Base-by-base conservation (phyloP, 2,329 filamentous ascomycete genomes). In the Aureobasidium sp. region DNA sequence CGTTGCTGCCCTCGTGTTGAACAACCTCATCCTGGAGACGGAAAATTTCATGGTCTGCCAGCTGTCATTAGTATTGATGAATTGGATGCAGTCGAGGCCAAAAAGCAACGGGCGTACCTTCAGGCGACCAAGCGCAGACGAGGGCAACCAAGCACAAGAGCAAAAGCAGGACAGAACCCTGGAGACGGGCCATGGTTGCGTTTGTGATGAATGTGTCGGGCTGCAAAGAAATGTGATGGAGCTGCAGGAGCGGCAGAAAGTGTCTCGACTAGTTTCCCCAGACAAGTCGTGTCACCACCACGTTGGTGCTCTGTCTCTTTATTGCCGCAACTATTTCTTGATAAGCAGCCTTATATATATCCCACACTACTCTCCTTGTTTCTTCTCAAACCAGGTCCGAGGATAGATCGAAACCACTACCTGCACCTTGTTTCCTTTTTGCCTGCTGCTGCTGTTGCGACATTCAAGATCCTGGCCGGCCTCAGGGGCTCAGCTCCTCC, bases 21-120 rank as follows among this genome's bases (percentile, higher is more conserved):
- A 83, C 78, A 61, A 99, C 84, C 74, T 97, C 94, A 77, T 97
- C 91, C 71, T 88, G 88, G 65, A 99, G 82, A 69, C 91, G 89
- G 80, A 99, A 99, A 78, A 99, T 97, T 78, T 99, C 94, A 73
- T 95, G 91, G 77, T 99, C 94, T 95, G 70, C 37, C 65, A 39
- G 37, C 44, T 44, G 41, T 62, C 34, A 60, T 37, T 15, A 37
- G 34, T 4, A 37, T 37, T 37, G 34, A 15, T 37, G 59, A 64
- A 67, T 41, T 21, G 0, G 37, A n/a, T 36, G 50, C 44, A 42
- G 25, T 52, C 49, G 36, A 5, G 9, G 21, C 10, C 13, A 44
- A 11, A 30, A 6, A 11, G 25, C 13, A 29, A 3, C 21, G 36
- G 73, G 36, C 79, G 68, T 76, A 89, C 90, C 90, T 82, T 96